These are phyloP conservation scores for Aegilops longissima DNA, from an alignment of 176 grass and related monocot species.

Conservation along the genomic window DNA sequence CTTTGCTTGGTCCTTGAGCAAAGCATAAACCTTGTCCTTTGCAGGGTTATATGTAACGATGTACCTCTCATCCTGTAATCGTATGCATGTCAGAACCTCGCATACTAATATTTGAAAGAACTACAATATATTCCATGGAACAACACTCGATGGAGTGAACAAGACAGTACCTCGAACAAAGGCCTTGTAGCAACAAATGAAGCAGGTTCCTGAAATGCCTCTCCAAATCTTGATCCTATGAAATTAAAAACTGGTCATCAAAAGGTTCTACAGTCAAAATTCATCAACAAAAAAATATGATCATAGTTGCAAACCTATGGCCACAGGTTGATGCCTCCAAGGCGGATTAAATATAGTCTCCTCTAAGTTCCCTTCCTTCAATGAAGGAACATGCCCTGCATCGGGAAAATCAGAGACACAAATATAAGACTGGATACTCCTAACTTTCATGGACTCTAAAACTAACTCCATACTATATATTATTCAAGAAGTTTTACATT, in stretches of 20 bases:
- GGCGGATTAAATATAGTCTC: slow-evolving; percentile 94
- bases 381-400: slow-evolving; percentile 79
- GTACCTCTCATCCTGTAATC: slow-evolving; percentile 83
- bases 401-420: background rate
- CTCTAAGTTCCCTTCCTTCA: slow-evolving; percentile 91
- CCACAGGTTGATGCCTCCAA: slow-evolving; percentile 81
- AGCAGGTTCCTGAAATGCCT: slow-evolving; percentile 93
- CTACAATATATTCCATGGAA: background rate
- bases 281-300: background rate
- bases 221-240: slow-evolving; percentile 85
- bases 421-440: slow-evolving; percentile 25
- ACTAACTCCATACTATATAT: background rate
- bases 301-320: slow-evolving; percentile 55
- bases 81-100: background rate
- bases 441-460: slow-evolving; percentile 1
- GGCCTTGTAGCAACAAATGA: slow-evolving; percentile 77
- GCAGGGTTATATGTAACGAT: slow-evolving; percentile 92
- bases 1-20: slow-evolving; percentile 98
- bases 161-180: slow-evolving; percentile 72
- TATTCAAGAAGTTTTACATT: background rate
- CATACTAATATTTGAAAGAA: background rate
- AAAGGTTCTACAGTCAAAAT: background rate
- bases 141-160: background rate
- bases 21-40: slow-evolving; percentile 95
- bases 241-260: slow-evolving; percentile 11